Evolutionary conservation across 352 stramenopile species (phyloP), one percentile per base, ranked within the genome.

Genomic region (Phytophthora megakarya): DNA sequence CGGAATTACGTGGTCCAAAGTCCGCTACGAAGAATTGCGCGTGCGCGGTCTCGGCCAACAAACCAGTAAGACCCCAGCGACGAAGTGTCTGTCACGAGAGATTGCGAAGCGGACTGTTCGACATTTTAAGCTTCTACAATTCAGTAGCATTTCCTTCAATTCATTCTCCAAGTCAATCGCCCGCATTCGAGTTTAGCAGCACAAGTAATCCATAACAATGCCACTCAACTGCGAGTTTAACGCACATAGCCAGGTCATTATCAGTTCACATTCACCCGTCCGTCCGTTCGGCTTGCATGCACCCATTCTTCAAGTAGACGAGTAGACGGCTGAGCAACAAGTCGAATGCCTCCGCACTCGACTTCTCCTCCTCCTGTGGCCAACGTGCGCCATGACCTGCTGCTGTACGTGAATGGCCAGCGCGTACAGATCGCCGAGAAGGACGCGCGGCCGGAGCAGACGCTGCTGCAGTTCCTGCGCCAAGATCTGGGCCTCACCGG

Each of bases 381-480:
- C 25, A 50, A 44, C 7, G 73, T 87, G 37, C 78, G 83, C 23
- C 72, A 56, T 53, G 61, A 88, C 39, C 58, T 93, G 48, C 65
- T 93, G 44, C 61, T 93, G 44, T 95, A 93, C 26, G 78, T 93
- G 40, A 93, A 93, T 67, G 80, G 80, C n/a, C 37, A 73, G 55
- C 80, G 84, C 60, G 51, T 89, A 0, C 45, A 77, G 33, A 59
- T 90, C 32, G 52, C 61, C 13, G 80, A 88, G 62, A 70, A 67
- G 11, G 61, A 90, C 44, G 77, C 83, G 44, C 69, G 76, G 23
- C 88, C 89, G 0, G 80, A 95, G 58, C 77, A 84, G 30, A 97
- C 86, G 50, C 69, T 97, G 28, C 73, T 97, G 55, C 78, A 93
- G 69, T 96, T 91, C 58, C 72, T 97, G 38, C 89, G 89, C 60